Evolutionary conservation across 345 rosid species (phyloP).

Genomic region (Moringa oleifera): DNA sequence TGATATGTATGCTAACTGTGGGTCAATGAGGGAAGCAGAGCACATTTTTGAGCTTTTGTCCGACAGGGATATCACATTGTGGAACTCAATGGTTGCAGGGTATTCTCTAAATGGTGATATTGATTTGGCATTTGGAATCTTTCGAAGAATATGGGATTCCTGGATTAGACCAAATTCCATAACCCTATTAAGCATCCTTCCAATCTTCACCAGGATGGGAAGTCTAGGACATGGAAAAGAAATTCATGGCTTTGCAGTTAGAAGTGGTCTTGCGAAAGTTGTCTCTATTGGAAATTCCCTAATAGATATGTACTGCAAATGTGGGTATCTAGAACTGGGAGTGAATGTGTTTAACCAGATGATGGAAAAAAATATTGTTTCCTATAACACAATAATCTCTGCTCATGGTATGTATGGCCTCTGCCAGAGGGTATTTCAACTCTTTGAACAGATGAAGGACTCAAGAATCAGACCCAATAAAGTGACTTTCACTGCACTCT

Average conservation of each 20-base stretch:
- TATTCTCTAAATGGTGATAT: conserved; percentile 34
- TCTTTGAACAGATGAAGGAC: conserved; percentile 40
- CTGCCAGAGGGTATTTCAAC: conserved; percentile 23
- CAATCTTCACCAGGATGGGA: conserved; percentile 39
- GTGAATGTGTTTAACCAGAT: conserved; percentile 28
- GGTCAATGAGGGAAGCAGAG: conserved; percentile 36
- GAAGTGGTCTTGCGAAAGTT: conserved; percentile 24
- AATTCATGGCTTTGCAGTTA: conserved; percentile 44
- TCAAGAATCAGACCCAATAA: conserved; percentile 32
- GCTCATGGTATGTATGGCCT: conserved; percentile 46
- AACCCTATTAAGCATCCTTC: conserved; percentile 41
- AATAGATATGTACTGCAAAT: conserved; percentile 50
- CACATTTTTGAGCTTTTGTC: conserved; percentile 26
- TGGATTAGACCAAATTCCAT: conserved; percentile 33
- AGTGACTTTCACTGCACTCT: conserved; percentile 43
- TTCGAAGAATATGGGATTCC: conserved; percentile 30
- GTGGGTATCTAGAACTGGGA: conserved; percentile 42
- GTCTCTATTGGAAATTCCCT: conserved; percentile 39
- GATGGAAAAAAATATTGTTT: conserved; percentile 32
- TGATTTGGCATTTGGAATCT: conserved; percentile 26
- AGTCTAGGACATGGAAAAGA: conserved; percentile 40
- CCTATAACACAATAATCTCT: conserved; percentile 47
- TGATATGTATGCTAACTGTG: conserved; percentile 52
- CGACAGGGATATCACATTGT: conserved; percentile 30
- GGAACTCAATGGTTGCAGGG: conserved; percentile 52